Base-by-base conservation (phyloP, 1,139 yeast genomes). In the Geotrichum reessii region DNA sequence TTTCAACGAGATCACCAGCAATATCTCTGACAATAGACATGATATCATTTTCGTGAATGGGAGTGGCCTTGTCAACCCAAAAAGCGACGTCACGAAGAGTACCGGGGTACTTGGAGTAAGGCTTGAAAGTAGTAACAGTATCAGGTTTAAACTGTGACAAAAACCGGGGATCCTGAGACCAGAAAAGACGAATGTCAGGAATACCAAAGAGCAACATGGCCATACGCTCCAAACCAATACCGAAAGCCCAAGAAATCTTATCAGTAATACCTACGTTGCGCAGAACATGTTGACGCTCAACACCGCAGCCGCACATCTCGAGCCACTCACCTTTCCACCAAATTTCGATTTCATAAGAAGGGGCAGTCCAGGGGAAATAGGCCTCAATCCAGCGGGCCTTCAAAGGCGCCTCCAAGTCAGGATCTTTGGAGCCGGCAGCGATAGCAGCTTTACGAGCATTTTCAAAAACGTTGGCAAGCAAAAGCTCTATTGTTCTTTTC, bases 291-390 rank as follows among this genome's bases (percentile, higher is more conserved):
- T 90, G 88, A 66, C 83, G 84, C 3, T 91, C 96, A 53, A 93
- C 80, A 27, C 99, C 99, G 73, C 96, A 89, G 0, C 99, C 99
- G 69, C 97, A 90, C 72, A 96, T 85, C 74, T 93, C 99, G 49
- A 93, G 78, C 99, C 99, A 95, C 66, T 92, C 96, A 49, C 95
- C 96, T 71, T 92, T 89, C 98, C 98, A 95, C 95, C 96, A 92
- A 5, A 93, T 96, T 73, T 93, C 99, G 65, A 95, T 90, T 69
- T 93, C 98, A 93, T 96, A 93, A 40, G 97, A 89, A 6, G 99
- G 99, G 0, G 96, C 84, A 1, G 99, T 93, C 97, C 98, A 93
- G 3, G 99, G 99, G 76, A 93, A 93, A 68, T 86, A 90, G 0
- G 95, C 96, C 69, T 89, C 96, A 37, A 91, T 88, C 99, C 99